phyloP scores from a whole-genome alignment of 345 rosid genomes.

The Hibiscus trionum region DNA sequence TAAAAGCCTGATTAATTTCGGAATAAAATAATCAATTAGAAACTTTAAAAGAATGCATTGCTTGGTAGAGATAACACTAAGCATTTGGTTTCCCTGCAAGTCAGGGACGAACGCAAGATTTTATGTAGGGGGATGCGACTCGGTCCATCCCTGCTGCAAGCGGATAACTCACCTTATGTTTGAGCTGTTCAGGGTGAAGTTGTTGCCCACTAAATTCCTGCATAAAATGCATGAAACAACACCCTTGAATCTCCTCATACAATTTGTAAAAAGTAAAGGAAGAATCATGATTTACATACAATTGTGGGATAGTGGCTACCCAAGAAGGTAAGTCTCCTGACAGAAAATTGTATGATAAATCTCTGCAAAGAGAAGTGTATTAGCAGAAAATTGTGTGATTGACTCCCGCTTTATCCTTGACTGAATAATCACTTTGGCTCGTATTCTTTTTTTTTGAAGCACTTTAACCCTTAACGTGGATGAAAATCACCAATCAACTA shows the following conservation, averaged over 20 bases:
- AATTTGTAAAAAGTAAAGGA: not conserved
- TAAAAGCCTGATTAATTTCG: conserved; percentile 17
- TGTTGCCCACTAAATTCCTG: conserved; percentile 32
- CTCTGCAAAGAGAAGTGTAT: conserved; percentile 22
- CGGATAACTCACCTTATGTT: conserved; percentile 16
- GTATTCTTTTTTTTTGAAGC: no score
- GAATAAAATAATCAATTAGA: not conserved
- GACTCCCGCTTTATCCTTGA: no score
- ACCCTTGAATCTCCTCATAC: no score
- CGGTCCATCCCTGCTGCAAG: no score
- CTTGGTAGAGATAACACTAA: not conserved
- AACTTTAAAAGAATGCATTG: not conserved
- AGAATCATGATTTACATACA: conserved; percentile 19
- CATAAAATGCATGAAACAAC: not conserved
- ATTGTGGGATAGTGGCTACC: conserved; percentile 18
- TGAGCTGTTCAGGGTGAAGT: conserved; percentile 24
- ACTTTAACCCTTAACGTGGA: no score
- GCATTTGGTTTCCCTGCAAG: no score
- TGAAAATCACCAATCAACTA: no score
- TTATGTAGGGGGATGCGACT: no score
- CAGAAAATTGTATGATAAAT: conserved; percentile 32
- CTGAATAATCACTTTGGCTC: no score
- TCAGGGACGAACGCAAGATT: no score
- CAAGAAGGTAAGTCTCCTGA: conserved; percentile 30
- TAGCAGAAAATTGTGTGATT: not conserved